Percentiles rank a stretch among this genome's conserved stretches.
These are phyloP conservation scores for Maudiozyma turicensis DNA, from an alignment of 805 yeast species.

Conservation along the genomic window DNA sequence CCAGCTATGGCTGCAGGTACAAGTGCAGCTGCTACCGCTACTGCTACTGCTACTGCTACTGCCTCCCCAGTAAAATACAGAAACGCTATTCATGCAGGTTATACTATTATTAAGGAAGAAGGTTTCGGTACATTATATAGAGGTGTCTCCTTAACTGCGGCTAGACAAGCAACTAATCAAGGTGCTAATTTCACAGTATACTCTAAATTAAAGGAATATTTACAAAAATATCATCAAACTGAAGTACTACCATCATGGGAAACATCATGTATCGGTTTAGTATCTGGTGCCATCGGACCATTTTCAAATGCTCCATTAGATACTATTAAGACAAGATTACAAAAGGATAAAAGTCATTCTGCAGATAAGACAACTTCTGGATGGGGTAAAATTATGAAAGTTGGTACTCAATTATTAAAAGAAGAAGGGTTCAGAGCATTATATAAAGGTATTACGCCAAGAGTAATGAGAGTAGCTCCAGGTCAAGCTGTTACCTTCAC, in stretches of 20 bases:
- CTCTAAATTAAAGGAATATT: conserved; percentile 65
- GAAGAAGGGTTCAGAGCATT: conserved; percentile 86
- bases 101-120: conserved; percentile 78
- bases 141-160: conserved; percentile 93
- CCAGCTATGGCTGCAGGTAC: conserved; percentile 1
- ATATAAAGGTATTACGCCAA: conserved; percentile 95
- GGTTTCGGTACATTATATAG: conserved; percentile 83
- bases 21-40: conserved; percentile 4
- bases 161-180: conserved; percentile 96
- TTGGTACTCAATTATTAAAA: conserved; percentile 68
- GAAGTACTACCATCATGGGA: conserved; percentile 82
- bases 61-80: conserved; percentile 69
- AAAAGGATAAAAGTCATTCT: conserved; percentile 68
- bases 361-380: conserved; percentile 39
- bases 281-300: conserved; percentile 96
- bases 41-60: conserved; percentile 5
- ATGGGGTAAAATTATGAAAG: conserved; percentile 66
- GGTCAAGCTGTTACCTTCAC: conserved; percentile 99
- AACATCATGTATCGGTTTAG: conserved; percentile 81
- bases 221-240: conserved; percentile 49
- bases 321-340: conserved; percentile 94
- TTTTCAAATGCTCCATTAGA: conserved; percentile 95
- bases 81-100: conserved; percentile 86
- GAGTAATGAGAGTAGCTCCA: conserved; percentile 98
- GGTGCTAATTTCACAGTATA: conserved; percentile 97